Evolutionary conservation across 1,139 yeast genomes (phyloP).

Genomic region (Candida dubliniensis): DNA sequence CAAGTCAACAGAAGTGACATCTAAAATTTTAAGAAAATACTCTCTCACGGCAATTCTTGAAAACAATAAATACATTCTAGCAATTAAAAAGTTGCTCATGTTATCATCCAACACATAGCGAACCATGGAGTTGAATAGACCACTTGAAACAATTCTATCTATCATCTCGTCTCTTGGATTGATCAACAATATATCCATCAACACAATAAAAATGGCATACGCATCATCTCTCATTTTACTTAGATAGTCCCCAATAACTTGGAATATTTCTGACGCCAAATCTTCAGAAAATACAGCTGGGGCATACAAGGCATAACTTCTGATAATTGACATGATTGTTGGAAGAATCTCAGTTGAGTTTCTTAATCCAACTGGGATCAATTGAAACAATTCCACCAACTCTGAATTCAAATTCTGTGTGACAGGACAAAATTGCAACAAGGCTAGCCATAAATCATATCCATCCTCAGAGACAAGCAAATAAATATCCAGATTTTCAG

Average conservation of each 20-base stretch:
- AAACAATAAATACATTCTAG: conserved; percentile 53
- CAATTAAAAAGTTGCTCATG: conserved; percentile 44
- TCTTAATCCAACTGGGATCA: conserved; percentile 50
- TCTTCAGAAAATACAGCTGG: conserved; percentile 46
- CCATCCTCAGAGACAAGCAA: conserved; percentile 83
- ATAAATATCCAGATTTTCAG: conserved; percentile 56
- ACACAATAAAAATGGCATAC: conserved; percentile 53
- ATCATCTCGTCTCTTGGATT: conserved; percentile 28
- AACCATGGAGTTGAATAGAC: conserved; percentile 47
- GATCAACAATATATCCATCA: conserved; percentile 57
- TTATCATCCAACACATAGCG: conserved; percentile 46
- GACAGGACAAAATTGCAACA: conserved; percentile 57
- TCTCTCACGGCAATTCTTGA: conserved; percentile 47
- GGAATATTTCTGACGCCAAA: conserved; percentile 43
- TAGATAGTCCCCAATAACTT: conserved; percentile 55
- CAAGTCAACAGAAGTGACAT: conserved; percentile 29
- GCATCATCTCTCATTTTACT: conserved; percentile 71
- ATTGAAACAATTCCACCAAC: conserved; percentile 47
- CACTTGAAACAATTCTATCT: conserved; percentile 43
- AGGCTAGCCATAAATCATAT: conserved; percentile 75
- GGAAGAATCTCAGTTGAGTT: conserved; percentile 80
- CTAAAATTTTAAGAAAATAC: conserved; percentile 39
- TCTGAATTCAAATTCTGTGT: conserved; percentile 16
- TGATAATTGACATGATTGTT: conserved; percentile 60
- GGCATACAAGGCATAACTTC: conserved; percentile 67